Evolutionary conservation across 768 basidiomycete genomes (phyloP).

Genomic region (Rossbeevera mucosa): DNA sequence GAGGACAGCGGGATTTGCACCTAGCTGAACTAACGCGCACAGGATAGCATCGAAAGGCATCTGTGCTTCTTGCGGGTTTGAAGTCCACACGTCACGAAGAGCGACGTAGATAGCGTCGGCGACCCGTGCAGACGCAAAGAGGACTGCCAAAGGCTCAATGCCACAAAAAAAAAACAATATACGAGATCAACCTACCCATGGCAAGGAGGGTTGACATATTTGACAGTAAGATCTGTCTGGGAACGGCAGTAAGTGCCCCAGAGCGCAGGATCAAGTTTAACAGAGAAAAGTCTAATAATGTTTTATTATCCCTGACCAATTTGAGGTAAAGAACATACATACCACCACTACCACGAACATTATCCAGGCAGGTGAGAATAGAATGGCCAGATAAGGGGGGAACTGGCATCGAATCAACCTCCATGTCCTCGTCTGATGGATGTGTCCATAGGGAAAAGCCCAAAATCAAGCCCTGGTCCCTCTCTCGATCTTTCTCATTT

Average conservation of each 20-base stretch:
- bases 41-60: conserved; percentile 36
- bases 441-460: conserved; percentile 33
- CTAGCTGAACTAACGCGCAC: conserved; percentile 39
- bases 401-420: conserved; percentile 12
- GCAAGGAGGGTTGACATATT: conserved; percentile 40
- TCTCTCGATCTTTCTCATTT: conserved; percentile 25
- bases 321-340: conserved; percentile 9
- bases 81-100: conserved; percentile 33
- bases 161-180: background rate
- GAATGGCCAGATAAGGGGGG: conserved; percentile 19
- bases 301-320: background rate
- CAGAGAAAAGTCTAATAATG: conserved; percentile 35
- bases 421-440: conserved; percentile 18
- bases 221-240: conserved; percentile 24
- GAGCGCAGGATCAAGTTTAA: conserved; percentile 39
- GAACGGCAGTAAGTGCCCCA: conserved; percentile 37
- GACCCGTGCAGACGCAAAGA: conserved; percentile 26
- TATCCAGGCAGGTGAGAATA: conserved; percentile 30
- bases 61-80: conserved; percentile 17
- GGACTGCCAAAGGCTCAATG: conserved; percentile 14
- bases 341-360: conserved; percentile 33
- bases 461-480: conserved; percentile 13
- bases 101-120: conserved; percentile 29
- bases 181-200: conserved; percentile 33
- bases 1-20: conserved; percentile 38